Conservation (phyloP, 2,329 filamentous ascomycete genomes). For the Pseudogymnoascus sp. region DNA sequence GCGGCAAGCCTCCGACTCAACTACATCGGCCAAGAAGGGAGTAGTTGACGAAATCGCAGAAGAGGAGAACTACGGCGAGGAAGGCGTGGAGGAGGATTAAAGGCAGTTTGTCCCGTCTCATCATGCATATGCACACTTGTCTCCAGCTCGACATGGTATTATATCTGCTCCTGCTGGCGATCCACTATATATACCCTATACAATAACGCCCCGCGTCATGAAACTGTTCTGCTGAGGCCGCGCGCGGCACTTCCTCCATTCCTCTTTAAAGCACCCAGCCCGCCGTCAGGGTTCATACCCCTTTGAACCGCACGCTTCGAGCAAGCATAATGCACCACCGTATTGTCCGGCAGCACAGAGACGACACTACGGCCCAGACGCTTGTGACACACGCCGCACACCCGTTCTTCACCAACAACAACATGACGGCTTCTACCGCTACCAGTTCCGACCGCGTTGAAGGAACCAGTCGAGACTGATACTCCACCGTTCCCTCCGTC, state of each 20-base stretch:
- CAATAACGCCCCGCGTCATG: conserved; percentile 4
- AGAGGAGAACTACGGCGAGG: conserved; percentile 80
- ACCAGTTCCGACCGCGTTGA: conserved; percentile 39
- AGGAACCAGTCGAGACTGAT: neutral
- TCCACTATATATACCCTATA: conserved; percentile 1
- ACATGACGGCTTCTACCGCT: conserved; percentile 59
- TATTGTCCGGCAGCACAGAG: conserved; percentile 77
- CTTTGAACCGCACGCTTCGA: conserved; percentile 43
- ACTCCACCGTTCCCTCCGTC: conserved; percentile 44
- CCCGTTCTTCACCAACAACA: conserved; percentile 75
- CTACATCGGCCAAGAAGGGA: conserved; percentile 29
- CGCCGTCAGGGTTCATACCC: conserved; percentile 15
- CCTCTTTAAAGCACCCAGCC: neutral
- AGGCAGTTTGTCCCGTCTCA: neutral
- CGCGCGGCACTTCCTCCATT: neutral
- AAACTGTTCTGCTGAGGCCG: neutral
- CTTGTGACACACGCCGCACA: conserved; percentile 91
- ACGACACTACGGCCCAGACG: conserved; percentile 85
- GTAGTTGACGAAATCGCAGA: conserved; percentile 48
- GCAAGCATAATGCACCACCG: conserved; percentile 76
- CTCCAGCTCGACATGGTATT: neutral
- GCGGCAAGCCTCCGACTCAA: conserved; percentile 32
- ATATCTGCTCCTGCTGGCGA: neutral
- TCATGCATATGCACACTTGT: neutral
- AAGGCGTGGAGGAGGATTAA: conserved; percentile 61